Evolutionary conservation across 2,329 filamentous ascomycete species (phyloP).

Genomic region (Ambrosiella cleistominuta): DNA sequence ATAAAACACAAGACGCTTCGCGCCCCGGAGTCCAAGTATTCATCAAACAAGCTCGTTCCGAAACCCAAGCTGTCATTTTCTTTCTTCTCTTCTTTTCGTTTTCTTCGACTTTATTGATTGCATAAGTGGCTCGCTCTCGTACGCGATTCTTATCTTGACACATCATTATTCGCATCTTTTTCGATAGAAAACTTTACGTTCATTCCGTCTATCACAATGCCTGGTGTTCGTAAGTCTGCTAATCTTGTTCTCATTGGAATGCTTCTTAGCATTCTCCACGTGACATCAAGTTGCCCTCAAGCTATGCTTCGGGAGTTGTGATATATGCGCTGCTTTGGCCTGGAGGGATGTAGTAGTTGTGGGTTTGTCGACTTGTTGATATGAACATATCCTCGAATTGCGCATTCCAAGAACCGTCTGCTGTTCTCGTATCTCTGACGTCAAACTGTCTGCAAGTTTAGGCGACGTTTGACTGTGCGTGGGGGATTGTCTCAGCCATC

Average conservation of each 20-base stretch:
- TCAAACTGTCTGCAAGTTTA: not conserved
- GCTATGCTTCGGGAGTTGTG: no score
- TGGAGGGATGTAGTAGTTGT: no score
- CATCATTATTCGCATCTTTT: not conserved
- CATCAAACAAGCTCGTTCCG: not conserved
- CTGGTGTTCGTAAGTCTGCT: slow-evolving; percentile 11
- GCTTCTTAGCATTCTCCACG: not conserved
- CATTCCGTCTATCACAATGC: slow-evolving; percentile 6
- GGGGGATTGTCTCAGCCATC: not conserved
- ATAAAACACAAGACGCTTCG: not conserved
- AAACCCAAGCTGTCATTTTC: slow-evolving; percentile 4
- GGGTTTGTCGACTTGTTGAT: no score
- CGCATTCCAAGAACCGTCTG: no score
- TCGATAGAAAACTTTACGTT: not conserved
- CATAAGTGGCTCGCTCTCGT: not conserved
- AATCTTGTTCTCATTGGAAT: not conserved
- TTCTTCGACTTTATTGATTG: slow-evolving; percentile 2
- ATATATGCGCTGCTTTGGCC: no score
- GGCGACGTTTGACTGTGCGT: not conserved
- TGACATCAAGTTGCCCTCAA: not conserved
- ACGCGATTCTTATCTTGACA: slow-evolving; percentile 1
- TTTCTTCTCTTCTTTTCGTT: slow-evolving; percentile 1
- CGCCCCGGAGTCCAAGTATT: not conserved
- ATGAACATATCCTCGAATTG: no score
- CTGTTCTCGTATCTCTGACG: no score